Conservation (phyloP, 768 basidiomycete species). For the Ramaria sp. region DNA sequence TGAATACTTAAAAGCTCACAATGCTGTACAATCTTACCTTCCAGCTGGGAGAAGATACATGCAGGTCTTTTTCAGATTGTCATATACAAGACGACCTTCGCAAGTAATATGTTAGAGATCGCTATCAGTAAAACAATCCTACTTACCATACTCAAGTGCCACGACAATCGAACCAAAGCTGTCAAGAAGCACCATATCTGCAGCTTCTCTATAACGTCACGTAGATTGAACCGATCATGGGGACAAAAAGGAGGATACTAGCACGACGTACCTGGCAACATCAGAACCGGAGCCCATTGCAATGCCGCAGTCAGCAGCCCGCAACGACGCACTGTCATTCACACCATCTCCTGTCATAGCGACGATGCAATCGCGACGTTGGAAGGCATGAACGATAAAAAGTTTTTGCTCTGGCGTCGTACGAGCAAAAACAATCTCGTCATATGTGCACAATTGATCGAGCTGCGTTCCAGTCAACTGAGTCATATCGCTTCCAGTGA, state of each 20-base stretch:
- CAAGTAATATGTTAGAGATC: not conserved
- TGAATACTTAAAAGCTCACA: not conserved
- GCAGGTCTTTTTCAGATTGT: constrained; percentile 49
- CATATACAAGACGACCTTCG: constrained; percentile 41
- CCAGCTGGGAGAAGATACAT: constrained; percentile 41
- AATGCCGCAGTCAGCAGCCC: constrained; percentile 51
- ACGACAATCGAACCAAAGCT: constrained; percentile 56
- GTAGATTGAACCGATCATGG: not conserved
- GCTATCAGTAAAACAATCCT: constrained; percentile 5
- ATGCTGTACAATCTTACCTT: constrained; percentile 29
- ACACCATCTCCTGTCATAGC: constrained; percentile 62
- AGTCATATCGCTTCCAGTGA: constrained; percentile 31
- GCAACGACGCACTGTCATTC: constrained; percentile 48
- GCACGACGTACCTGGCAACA: constrained; percentile 26
- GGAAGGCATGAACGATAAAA: constrained; percentile 49
- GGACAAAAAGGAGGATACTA: constrained; percentile 12
- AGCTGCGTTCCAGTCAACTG: constrained; percentile 23
- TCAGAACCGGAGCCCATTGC: constrained; percentile 46
- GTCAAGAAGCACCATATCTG: constrained; percentile 53
- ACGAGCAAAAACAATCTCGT: constrained; percentile 49
- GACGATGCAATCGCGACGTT: constrained; percentile 39
- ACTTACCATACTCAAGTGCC: constrained; percentile 47
- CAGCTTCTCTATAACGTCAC: constrained; percentile 31
- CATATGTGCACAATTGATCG: constrained; percentile 23
- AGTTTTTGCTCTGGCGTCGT: constrained; percentile 58